A percentile compares a stretch with the other conserved stretches of the same genome.
Conservation (phyloP, 2,329 filamentous ascomycete genomes). For the Neonectria magnoliae region DNA sequence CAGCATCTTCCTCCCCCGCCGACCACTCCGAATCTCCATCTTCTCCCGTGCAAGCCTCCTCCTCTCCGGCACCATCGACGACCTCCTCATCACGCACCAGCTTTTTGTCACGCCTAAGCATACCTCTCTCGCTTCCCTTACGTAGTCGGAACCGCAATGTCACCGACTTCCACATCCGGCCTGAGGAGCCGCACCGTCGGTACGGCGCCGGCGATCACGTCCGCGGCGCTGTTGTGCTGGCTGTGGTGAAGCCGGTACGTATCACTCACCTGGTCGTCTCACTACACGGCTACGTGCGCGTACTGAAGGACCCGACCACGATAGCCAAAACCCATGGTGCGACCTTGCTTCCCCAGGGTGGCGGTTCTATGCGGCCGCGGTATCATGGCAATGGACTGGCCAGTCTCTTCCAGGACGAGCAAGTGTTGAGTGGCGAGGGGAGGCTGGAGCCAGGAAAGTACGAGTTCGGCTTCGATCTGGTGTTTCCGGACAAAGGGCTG, state of each 20-base stretch:
- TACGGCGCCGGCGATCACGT: conserved; percentile 81
- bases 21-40: conserved; percentile 52
- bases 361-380: conserved; percentile 54
- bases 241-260: conserved; percentile 76
- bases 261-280: conserved; percentile 84
- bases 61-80: conserved; percentile 38
- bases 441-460: conserved; percentile 78
- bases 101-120: conserved; percentile 63
- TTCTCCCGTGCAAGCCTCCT: conserved; percentile 32
- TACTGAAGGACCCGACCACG: conserved; percentile 75
- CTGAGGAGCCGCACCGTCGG: conserved; percentile 80
- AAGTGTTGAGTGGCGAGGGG: conserved; percentile 81
- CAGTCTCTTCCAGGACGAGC: conserved; percentile 85
- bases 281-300: conserved; percentile 81
- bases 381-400: conserved; percentile 82
- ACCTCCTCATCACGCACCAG: conserved; percentile 43
- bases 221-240: conserved; percentile 76
- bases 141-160: conserved; percentile 70
- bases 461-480: conserved; percentile 80
- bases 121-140: conserved; percentile 60
- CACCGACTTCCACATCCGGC: conserved; percentile 80
- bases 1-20: conserved; percentile 46
- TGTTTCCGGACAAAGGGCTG: conserved; percentile 74
- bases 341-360: conserved; percentile 53
- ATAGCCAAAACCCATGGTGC: conserved; percentile 61